These are phyloP conservation scores for Calonectria crousiana DNA, from an alignment of 2,329 filamentous ascomycete genomes.

Conservation along the genomic window DNA sequence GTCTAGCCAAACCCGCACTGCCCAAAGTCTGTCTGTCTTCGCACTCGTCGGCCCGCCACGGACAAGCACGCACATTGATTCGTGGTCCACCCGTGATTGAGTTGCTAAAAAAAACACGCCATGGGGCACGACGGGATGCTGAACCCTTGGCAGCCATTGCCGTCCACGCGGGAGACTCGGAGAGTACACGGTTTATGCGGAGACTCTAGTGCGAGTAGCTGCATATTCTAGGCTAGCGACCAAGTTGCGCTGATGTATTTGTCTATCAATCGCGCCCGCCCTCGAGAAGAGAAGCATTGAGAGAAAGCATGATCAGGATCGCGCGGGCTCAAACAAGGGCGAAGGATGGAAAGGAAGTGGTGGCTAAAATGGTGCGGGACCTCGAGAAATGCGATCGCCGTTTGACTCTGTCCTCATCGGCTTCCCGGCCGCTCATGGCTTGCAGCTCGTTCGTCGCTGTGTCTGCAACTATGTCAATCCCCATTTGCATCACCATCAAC, in stretches of 20 bases:
- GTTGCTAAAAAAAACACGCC: conserved; percentile 25
- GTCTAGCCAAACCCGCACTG: not conserved
- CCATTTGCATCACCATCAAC: not conserved
- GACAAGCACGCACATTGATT: conserved; percentile 8
- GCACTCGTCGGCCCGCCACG: conserved; percentile 14
- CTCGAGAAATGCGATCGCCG: conserved; percentile 35
- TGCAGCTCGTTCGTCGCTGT: conserved; percentile 5
- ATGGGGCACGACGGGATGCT: not conserved
- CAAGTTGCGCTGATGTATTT: not conserved
- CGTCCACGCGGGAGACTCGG: not conserved
- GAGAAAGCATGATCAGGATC: conserved; percentile 7
- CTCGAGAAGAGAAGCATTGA: not conserved
- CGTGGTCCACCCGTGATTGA: not conserved
- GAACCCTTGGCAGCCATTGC: not conserved
- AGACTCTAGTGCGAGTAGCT: too few species aligned
- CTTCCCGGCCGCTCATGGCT: conserved; percentile 29
- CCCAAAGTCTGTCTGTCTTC: not conserved
- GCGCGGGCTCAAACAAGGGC: conserved; percentile 2
- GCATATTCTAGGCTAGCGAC: not conserved
- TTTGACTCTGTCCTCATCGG: conserved; percentile 23
- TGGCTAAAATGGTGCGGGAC: conserved; percentile 2
- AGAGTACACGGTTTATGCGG: not conserved
- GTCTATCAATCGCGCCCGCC: not conserved
- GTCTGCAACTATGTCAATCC: conserved; percentile 19
- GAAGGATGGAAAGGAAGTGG: conserved; percentile 9